These are phyloP conservation scores for Diaporthe citri DNA, from an alignment of 2,329 filamentous ascomycete genomes.

Conservation along the genomic window DNA sequence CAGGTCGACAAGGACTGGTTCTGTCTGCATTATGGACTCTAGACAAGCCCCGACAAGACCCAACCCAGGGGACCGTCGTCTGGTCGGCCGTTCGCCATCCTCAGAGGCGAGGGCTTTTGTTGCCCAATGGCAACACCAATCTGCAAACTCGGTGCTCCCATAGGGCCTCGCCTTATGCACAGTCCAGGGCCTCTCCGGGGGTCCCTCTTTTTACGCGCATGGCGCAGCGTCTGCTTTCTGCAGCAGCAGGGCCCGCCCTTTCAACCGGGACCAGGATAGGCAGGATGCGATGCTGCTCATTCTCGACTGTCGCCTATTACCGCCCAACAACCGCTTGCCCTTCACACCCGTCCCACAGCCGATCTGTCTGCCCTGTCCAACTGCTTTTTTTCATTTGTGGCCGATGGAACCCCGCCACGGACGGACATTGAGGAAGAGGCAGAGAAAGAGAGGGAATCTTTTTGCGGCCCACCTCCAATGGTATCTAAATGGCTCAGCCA, in stretches of 20 bases:
- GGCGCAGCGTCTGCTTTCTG: constrained; percentile 55
- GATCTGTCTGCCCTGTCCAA: constrained; percentile 12
- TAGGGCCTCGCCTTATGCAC: constrained; percentile 57
- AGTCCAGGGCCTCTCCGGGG: constrained; percentile 48
- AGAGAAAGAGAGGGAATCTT: not conserved
- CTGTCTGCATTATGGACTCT: not conserved
- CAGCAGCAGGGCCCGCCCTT: constrained; percentile 41
- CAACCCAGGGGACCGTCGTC: constrained; percentile 9
- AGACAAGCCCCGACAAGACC: constrained; percentile 14
- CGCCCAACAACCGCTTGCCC: constrained; percentile 31
- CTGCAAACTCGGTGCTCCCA: constrained; percentile 50
- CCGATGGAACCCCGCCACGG: not conserved
- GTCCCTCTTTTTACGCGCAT: constrained; percentile 51
- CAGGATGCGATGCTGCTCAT: constrained; percentile 25
- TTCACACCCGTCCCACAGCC: constrained; percentile 9
- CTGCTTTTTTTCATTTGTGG: constrained; percentile 26
- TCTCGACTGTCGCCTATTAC: constrained; percentile 32
- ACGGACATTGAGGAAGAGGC: not conserved
- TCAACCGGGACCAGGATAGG: constrained; percentile 31
- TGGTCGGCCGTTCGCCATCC: constrained; percentile 28
- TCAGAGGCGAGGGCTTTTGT: constrained; percentile 41
- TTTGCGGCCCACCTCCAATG: not conserved
- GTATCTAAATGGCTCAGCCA: constrained; percentile 11
- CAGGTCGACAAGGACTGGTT: not conserved
- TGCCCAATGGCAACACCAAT: constrained; percentile 53